These are phyloP conservation scores for Boletus eberwhitei DNA, from an alignment of 768 basidiomycete genomes.

Conservation along the genomic window DNA sequence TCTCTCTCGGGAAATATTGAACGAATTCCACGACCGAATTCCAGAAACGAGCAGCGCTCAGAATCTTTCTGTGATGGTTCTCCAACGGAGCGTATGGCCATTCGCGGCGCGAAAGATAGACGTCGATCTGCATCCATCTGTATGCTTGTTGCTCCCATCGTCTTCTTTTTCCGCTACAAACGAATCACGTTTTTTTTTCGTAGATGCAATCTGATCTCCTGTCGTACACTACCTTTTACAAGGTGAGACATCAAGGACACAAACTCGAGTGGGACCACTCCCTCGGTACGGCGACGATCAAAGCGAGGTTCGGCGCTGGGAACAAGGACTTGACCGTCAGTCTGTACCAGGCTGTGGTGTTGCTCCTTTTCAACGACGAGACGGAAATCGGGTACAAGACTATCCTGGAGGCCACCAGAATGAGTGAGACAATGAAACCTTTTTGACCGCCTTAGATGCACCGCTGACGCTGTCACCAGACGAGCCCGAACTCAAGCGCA, in stretches of 20 bases:
- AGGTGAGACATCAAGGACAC: constrained; percentile 69
- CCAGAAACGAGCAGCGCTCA: constrained; percentile 36
- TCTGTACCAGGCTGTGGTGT: constrained; percentile 83
- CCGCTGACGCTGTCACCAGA: constrained; percentile 38
- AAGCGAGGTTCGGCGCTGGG: constrained; percentile 60
- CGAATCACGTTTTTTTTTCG: constrained; percentile 1
- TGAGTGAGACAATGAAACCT: constrained; percentile 51
- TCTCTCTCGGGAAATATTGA: constrained; percentile 70
- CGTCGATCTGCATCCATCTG: constrained; percentile 52
- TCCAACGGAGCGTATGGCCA: constrained; percentile 91
- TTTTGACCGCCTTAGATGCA: not conserved
- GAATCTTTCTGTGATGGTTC: constrained; percentile 71
- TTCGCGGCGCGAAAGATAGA: constrained; percentile 52
- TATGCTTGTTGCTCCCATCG: constrained; percentile 28
- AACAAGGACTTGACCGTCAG: constrained; percentile 88
- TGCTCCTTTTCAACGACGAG: constrained; percentile 81
- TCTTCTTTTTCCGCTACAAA: constrained; percentile 4
- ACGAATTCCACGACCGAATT: constrained; percentile 55
- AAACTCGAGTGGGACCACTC: constrained; percentile 84
- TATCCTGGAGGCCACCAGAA: constrained; percentile 61
- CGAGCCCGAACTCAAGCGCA: constrained; percentile 69
- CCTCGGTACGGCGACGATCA: constrained; percentile 78
- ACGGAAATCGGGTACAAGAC: constrained; percentile 59
- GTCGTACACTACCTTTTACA: constrained; percentile 69
- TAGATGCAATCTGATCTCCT: constrained; percentile 75